Evolutionary conservation across 2,329 filamentous ascomycete genomes (phyloP).

Genomic region (Claviceps humidiphila): DNA sequence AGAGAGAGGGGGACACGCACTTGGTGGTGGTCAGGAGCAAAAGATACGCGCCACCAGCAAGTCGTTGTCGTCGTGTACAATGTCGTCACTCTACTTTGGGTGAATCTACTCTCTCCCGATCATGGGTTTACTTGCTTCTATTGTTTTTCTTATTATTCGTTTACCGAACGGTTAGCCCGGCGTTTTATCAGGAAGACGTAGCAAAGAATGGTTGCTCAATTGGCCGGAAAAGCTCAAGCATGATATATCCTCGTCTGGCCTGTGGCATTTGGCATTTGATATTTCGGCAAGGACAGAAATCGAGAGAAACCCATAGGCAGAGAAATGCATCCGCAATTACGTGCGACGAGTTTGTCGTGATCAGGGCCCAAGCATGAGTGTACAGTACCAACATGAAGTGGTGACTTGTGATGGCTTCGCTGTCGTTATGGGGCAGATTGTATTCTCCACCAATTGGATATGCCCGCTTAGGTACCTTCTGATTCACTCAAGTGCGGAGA

Average conservation of each 20-base stretch:
- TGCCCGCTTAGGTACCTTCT: background rate
- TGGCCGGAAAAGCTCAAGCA: background rate
- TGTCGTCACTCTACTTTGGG: background rate
- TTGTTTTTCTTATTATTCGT: background rate
- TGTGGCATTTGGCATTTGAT: too few relatives aligned
- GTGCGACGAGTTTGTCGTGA: background rate
- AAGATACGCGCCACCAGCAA: background rate
- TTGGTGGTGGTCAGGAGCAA: conserved; percentile 1
- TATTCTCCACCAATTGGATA: background rate
- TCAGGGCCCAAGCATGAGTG: background rate
- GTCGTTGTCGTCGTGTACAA: background rate
- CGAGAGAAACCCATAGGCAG: background rate
- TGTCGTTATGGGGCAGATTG: background rate
- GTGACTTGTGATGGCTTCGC: background rate
- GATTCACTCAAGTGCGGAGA: background rate
- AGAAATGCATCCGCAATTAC: background rate
- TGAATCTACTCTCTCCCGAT: background rate
- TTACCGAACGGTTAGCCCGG: conserved; percentile 1
- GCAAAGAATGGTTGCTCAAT: conserved; percentile 3
- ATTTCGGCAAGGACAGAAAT: background rate
- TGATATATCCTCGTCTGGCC: background rate
- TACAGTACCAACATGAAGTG: background rate
- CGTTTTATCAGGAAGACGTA: conserved; percentile 4
- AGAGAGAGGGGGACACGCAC: background rate
- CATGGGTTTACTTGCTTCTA: background rate